Evolutionary conservation across 73 alveolate genomes (phyloP), one percentile per base, ranked within the genome.

Genomic region (Paramecium bursaria): DNA sequence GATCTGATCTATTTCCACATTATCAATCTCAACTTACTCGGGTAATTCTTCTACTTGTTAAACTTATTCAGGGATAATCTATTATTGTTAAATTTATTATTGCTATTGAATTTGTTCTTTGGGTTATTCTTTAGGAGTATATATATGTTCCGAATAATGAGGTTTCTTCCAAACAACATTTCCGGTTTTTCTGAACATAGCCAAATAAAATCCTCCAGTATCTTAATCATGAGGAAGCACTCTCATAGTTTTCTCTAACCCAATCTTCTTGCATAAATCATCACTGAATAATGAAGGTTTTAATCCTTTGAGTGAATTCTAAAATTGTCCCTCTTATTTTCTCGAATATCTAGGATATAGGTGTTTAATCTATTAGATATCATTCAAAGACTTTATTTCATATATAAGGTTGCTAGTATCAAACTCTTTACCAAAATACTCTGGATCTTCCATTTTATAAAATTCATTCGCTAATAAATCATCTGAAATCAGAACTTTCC

Each of bases 161-260:
- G 88, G 91, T 46, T 87, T 87, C 15, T 54, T 75, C 86, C 77
- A 57, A 48, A 54, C 88, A 6, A 85, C 75, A 30, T 80, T 93
- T 75, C 75, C 87, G n/a, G 73, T 88, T 85, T 95, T 95, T 61
- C 77, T 90, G 46, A 96, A 86, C 22, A 96, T 48, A 7, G 98
- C 96, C 35, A 96, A 94, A 74, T 93, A 96, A 85, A 96, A 96
- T 17, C 99, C 99, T 75, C 98, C 95, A 9, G 99, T 95, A 77
- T 96, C 96, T 85, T 94, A 86, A 89, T 96, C 99, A 88, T 95
- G 97, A 17, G 99, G 99, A 74, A 95, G 82, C 21, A 96, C 92
- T 91, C 99, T 90, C 67, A 94, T 85, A 30, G 99, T 95, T 33
- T 91, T 92, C 22, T 90, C 87, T 42, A 96, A 26, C 19, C 30